A percentile compares a stretch with the other conserved stretches of the same genome.
These are phyloP conservation scores for Hymenoscyphus occultus DNA, from an alignment of 2,329 filamentous ascomycete genomes.

Conservation along the genomic window DNA sequence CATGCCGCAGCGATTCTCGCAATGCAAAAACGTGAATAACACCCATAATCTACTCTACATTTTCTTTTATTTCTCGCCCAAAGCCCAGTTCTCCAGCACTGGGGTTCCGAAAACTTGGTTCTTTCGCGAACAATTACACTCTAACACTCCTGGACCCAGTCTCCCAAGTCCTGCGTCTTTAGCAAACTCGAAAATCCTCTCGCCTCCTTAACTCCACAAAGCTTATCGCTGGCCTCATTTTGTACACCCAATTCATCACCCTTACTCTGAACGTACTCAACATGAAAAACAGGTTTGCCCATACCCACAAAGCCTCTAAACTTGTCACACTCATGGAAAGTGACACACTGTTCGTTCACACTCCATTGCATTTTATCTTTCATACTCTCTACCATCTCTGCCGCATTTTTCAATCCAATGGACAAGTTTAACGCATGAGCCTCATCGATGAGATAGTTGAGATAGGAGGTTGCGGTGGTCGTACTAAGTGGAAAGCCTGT, in stretches of 20 bases:
- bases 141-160: constrained; percentile 4
- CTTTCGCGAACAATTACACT: background rate
- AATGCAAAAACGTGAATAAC: background rate
- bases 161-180: constrained; percentile 5
- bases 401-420: constrained; percentile 67
- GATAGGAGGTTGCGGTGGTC: background rate
- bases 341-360: constrained; percentile 67
- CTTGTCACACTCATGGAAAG: constrained; percentile 56
- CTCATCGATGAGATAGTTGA: constrained; percentile 32
- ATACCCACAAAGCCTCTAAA: constrained; percentile 57
- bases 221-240: background rate
- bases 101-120: too few relatives aligned
- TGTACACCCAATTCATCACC: background rate
- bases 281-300: constrained; percentile 67
- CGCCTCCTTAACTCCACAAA: background rate
- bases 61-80: background rate
- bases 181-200: constrained; percentile 1
- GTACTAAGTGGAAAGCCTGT: constrained; percentile 41
- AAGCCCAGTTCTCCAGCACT: background rate
- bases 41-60: background rate
- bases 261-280: constrained; percentile 54
- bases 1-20: background rate
- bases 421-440: constrained; percentile 54
- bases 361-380: constrained; percentile 56
- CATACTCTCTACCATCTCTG: constrained; percentile 51